A percentile compares a stretch with the other conserved stretches of the same genome.
Conservation (phyloP, 495 filamentous ascomycete genomes). For the Penicillium dipodomyicola region DNA sequence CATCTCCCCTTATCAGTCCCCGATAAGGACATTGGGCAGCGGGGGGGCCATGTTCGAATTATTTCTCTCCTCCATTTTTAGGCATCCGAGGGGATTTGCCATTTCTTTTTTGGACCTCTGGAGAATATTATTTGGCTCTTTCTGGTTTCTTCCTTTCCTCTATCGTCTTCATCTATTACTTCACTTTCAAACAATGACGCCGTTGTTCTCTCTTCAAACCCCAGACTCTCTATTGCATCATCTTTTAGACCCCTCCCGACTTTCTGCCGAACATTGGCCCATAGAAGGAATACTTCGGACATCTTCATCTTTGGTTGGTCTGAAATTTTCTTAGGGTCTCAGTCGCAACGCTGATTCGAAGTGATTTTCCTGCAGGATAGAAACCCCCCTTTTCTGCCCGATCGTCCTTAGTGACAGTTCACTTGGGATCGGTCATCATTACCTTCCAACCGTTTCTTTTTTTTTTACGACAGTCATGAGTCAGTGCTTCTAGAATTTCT, state of each 20-base stretch:
- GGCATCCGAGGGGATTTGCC: conserved; percentile 1
- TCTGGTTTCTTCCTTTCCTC: conserved; percentile 1
- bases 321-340: background rate
- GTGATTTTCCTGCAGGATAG: conserved; percentile 13
- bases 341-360: conserved; percentile 14
- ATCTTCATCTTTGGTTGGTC: conserved; percentile 17
- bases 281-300: conserved; percentile 17
- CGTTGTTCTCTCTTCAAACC: conserved; percentile 32
- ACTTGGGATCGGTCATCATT: conserved; percentile 1
- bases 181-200: conserved; percentile 44
- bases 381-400: conserved; percentile 19
- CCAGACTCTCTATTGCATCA: conserved; percentile 34
- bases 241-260: conserved; percentile 29
- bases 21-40: background rate
- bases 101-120: conserved; percentile 6
- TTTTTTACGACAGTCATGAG: conserved; percentile 1
- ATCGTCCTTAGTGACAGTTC: conserved; percentile 16
- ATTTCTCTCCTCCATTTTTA: background rate
- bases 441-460: background rate
- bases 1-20: background rate
- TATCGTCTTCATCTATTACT: conserved; percentile 5
- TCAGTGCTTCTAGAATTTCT: background rate
- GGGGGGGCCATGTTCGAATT: background rate
- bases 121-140: conserved; percentile 8
- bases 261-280: conserved; percentile 14